Evolutionary conservation across 2,329 filamentous ascomycete genomes (phyloP), one percentile per base, ranked within the genome.

Genomic region (Tolypocladium album): DNA sequence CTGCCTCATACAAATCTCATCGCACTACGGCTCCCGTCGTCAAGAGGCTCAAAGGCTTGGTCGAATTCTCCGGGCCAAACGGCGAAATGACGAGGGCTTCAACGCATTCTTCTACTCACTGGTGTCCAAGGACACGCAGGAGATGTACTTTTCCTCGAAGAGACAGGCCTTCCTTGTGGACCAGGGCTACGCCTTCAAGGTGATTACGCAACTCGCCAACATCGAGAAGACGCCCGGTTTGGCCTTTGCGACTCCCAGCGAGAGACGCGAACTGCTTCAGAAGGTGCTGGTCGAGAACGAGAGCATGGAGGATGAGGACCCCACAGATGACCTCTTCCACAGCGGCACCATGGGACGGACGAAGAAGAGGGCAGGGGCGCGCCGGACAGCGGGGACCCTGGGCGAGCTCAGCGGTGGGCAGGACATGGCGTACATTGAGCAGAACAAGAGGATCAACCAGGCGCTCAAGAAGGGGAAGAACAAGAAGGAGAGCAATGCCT

Each of bases 61-160:
- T 4, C 88, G 94, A 58, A 97, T 99, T 67, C 83, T 99, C 3
- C 85, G 94, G 75, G 94, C 94, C 17, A 99, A 99, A 76, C 86
- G 94, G 22, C 84, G 94, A 71, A 97, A 97, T 67, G 94, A 99
- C 67, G 94, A 97, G 72, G 94, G 94, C 9, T 99, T 99, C 75
- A 99, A 99, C 70, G 94, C 94, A 0, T 99, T 97, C 74, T 99
- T 99, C 78, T 99, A 99, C 76, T 96, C 91, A 0, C 82, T 99
- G 0, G 94, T 99, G 4, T 96, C 90, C 7, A 97, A 97, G 72
- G 94, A 99, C 71, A 99, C 94, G 0, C 88, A 92, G 63, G 94
- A 99, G 73, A 97, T 99, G 93, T 94, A 87, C 71, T 99, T 96
- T 73, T 97, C 93, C 0, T 92, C 92, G 4, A 97, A 97, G 74